Evolutionary conservation across 2,329 filamentous ascomycete genomes (phyloP).

Genomic region (Lizonia empirigonia): DNA sequence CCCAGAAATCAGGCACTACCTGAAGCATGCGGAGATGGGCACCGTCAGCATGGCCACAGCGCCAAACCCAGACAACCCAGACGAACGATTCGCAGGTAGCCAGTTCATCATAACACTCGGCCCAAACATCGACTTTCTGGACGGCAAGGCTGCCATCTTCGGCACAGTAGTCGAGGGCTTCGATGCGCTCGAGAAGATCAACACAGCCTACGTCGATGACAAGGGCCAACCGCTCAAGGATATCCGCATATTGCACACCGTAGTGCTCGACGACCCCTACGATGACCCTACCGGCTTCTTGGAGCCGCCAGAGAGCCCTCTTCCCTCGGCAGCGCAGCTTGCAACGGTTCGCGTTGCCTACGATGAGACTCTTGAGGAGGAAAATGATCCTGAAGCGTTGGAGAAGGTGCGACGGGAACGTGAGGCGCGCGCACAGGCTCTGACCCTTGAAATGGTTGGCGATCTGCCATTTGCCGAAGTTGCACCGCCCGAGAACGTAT

Average conservation of each 20-base stretch:
- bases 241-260: slow-evolving; percentile 91
- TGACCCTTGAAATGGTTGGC: slow-evolving; percentile 97
- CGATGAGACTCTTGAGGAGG: slow-evolving; percentile 79
- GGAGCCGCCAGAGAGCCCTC: slow-evolving; percentile 78
- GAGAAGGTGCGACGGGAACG: slow-evolving; percentile 83
- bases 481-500: slow-evolving; percentile 92
- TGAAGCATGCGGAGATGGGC: slow-evolving; percentile 86
- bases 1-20: slow-evolving; percentile 82
- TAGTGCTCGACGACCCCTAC: slow-evolving; percentile 90
- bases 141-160: slow-evolving; percentile 94
- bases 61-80: slow-evolving; percentile 74
- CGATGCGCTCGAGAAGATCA: slow-evolving; percentile 91
- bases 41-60: slow-evolving; percentile 98
- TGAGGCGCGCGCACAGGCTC: slow-evolving; percentile 89
- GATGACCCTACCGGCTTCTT: slow-evolving; percentile 77
- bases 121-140: slow-evolving; percentile 85
- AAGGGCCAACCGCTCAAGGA: slow-evolving; percentile 88
- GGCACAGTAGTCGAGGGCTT: slow-evolving; percentile 96
- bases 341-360: slow-evolving; percentile 91
- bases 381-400: slow-evolving; percentile 78
- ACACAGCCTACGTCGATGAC: slow-evolving; percentile 84
- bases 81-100: slow-evolving; percentile 81
- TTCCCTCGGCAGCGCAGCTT: slow-evolving; percentile 82
- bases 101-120: slow-evolving; percentile 94
- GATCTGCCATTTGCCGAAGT: slow-evolving; percentile 97